Evolutionary conservation across 2,329 filamentous ascomycete species (phyloP).

Genomic region (Pseudogymnoascus sp.): DNA sequence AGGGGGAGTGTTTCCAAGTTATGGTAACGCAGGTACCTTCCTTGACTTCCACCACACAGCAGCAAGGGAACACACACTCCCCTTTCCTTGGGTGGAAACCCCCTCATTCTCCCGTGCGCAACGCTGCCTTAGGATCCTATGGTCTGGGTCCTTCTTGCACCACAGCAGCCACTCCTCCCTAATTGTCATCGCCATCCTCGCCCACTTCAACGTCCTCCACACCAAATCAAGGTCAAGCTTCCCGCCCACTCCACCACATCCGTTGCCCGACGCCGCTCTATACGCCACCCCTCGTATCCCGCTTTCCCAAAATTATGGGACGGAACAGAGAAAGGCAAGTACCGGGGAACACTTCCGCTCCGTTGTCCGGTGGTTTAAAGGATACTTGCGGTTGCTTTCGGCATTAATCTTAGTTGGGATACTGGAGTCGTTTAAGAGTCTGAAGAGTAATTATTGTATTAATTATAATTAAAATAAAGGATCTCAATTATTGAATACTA

Average conservation of each 20-base stretch:
- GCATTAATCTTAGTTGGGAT: not conserved
- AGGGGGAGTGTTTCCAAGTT: not conserved
- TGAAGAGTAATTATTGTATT: not conserved
- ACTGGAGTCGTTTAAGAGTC: not conserved
- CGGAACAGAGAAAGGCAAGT: not conserved
- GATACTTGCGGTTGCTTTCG: not conserved
- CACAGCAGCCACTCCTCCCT: not conserved
- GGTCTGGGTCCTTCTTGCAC: not conserved
- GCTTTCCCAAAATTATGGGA: not conserved
- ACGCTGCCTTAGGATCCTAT: not conserved
- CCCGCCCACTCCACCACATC: not conserved
- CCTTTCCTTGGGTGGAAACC: not conserved
- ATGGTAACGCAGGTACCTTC: conserved; percentile 5
- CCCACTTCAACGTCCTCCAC: not conserved
- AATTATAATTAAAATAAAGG: not conserved
- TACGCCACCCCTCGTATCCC: not conserved
- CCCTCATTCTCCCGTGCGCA: not conserved
- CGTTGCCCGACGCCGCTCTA: not conserved
- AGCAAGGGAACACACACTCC: not conserved
- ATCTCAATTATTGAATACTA: not conserved
- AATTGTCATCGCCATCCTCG: not conserved
- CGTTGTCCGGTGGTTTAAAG: not conserved
- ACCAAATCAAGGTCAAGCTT: not conserved
- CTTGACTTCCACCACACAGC: not conserved
- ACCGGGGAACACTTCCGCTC: not conserved